Conservation (phyloP, 345 rosid genomes). For the Gossypium bickii region DNA sequence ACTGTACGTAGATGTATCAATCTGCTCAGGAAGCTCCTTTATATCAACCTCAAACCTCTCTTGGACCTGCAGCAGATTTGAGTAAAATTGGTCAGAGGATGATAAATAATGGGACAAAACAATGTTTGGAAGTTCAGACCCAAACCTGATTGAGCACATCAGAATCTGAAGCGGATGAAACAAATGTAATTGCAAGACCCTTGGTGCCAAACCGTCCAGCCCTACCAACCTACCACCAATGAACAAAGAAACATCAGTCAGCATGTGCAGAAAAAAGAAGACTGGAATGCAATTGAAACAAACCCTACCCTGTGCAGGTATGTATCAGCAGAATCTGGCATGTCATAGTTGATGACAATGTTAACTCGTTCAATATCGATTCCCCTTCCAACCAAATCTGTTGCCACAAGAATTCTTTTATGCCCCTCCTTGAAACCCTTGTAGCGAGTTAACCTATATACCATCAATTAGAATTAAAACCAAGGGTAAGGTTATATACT, state of each 20-base stretch:
- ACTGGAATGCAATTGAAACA: background rate
- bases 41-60: conserved; percentile 96
- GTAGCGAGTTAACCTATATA: conserved; percentile 80
- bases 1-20: conserved; percentile 92
- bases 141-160: conserved; percentile 90
- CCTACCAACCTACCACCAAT: conserved; percentile 69
- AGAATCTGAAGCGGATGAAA: conserved; percentile 82
- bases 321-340: conserved; percentile 99
- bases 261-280: background rate
- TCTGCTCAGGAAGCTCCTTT: conserved; percentile 95
- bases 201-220: conserved; percentile 99
- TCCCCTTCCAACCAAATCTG: conserved; percentile 95
- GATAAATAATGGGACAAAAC: background rate
- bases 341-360: conserved; percentile 95
- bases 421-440: conserved; percentile 98
- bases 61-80: conserved; percentile 50
- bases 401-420: conserved; percentile 93
- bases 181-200: conserved; percentile 95
- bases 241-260: background rate
- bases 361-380: conserved; percentile 97
- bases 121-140: background rate
- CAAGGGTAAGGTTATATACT: background rate
- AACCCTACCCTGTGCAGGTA: conserved; percentile 82
- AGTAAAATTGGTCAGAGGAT: background rate
- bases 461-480: background rate